These are phyloP conservation scores for Pistacia vera DNA, from an alignment of 345 rosid species.

Conservation along the genomic window DNA sequence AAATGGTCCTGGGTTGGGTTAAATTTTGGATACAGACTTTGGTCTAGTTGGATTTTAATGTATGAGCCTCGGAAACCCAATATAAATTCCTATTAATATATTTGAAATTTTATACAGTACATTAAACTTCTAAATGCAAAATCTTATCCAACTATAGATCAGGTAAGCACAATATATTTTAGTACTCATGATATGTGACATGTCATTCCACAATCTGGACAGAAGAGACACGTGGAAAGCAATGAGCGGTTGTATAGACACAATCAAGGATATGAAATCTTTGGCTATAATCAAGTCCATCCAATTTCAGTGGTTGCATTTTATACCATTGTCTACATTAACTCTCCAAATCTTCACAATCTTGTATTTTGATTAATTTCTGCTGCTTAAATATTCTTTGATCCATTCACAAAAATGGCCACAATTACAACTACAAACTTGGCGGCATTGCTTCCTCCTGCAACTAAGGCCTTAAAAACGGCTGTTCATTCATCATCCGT, in stretches of 20 bases:
- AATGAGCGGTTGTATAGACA: slow-evolving; percentile 34
- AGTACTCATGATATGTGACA: no score
- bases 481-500: slow-evolving; percentile 34
- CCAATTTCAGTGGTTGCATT: slow-evolving; percentile 9
- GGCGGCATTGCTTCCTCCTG: slow-evolving; percentile 19
- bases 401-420: slow-evolving; percentile 37
- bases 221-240: slow-evolving; percentile 37
- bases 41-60: no score
- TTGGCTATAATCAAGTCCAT: slow-evolving; percentile 21
- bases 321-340: not conserved
- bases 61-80: not conserved
- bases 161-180: no score
- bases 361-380: no score
- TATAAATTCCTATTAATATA: no score
- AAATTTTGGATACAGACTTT: no score
- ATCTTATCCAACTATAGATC: no score
- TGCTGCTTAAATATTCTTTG: not conserved
- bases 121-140: no score
- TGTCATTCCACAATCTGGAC: not conserved
- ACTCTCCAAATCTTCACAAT: not conserved
- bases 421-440: slow-evolving; percentile 34
- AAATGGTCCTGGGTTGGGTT: no score
- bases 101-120: no score
- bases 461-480: slow-evolving; percentile 16
- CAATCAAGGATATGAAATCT: slow-evolving; percentile 36